Percentiles rank a stretch among this genome's conserved stretches.
Evolutionary conservation across 1,284 basidiomycete genomes (phyloP).

Genomic region (Fomitopsis betulina): DNA sequence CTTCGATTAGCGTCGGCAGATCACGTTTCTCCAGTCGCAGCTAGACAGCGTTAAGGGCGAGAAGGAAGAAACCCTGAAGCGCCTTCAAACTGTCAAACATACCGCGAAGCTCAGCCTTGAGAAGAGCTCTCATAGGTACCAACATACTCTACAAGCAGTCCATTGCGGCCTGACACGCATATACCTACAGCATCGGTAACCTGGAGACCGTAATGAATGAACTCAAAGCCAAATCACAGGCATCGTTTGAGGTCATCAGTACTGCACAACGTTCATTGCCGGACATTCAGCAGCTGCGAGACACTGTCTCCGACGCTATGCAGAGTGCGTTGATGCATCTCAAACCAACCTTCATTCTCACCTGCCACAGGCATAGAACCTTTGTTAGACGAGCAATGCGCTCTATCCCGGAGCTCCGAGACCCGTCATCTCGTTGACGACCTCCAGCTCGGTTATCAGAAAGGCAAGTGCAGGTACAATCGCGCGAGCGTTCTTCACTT

Average conservation of each 20-base stretch:
- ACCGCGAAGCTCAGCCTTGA: conserved; percentile 25
- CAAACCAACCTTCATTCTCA: background rate
- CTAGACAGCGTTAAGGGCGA: conserved; percentile 17
- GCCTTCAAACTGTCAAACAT: conserved; percentile 24
- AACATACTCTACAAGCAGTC: background rate
- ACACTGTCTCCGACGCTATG: conserved; percentile 17
- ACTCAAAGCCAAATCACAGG: conserved; percentile 27
- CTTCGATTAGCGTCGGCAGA: conserved; percentile 22
- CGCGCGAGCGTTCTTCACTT: background rate
- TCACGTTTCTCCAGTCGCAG: conserved; percentile 20
- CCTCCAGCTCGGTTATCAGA: conserved; percentile 25
- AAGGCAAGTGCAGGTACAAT: conserved; percentile 17
- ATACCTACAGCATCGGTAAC: conserved; percentile 21
- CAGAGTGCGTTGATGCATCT: conserved; percentile 13
- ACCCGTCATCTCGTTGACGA: conserved; percentile 20
- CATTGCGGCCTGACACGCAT: background rate
- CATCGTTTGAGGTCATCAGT: conserved; percentile 20
- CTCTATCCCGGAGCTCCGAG: conserved; percentile 18
- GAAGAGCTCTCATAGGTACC: conserved; percentile 20
- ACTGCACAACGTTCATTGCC: conserved; percentile 23
- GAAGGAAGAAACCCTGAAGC: conserved; percentile 23
- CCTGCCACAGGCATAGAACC: conserved; percentile 21
- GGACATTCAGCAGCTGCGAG: conserved; percentile 25
- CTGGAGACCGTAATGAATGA: conserved; percentile 16
- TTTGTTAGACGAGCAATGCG: conserved; percentile 23